Evolutionary conservation across 2,329 filamentous ascomycete species (phyloP), one percentile per base, ranked within the genome.

Genomic region (Phaeosphaeriaceae sp.): DNA sequence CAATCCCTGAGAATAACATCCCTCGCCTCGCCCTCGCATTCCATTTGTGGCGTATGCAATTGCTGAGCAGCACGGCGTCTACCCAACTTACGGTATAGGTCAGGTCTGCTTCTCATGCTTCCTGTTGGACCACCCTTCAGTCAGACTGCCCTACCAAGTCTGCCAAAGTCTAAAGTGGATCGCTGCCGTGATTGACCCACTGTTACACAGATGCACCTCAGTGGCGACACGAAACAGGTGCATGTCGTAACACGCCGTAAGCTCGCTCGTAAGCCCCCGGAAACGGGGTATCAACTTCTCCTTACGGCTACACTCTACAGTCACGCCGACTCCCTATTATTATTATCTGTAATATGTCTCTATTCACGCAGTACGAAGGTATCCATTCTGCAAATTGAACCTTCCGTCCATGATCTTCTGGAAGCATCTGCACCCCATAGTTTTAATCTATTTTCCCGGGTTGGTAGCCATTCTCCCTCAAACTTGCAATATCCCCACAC

Each of bases 391-490:
- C 44, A 58, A 35, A 57, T 61, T 46, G 52, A 54, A 50, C 34
- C 53, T 58, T 50, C 50, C 48, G 42, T 36, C 36, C 32, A 17
- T 30, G 51, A 46, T 54, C 53, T 60, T 63, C 64, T 67, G 55
- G 63, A 68, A 64, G 51, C 48, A 62, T 68, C 65, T 63, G 53
- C 55, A 65, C 62, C 64, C 61, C 69, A 65, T 66, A 61, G 28
- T 60, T 64, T 52, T 52, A 70, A 64, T 72, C 56, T 71, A 70
- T 60, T 60, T 56, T 56, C 40, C 62, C 63, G 53, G 50, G 42
- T 47, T 52, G 41, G 56, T 56, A 56, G 32, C 40, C 30, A 52
- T 42, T 54, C 50, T 59, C 34, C 56, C 54, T 54, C 53, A 43
- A 45, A 46, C 50, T 52, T 44, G 54, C 60, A 46, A 64, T 65